Conservation (phyloP, 352 stramenopile species). For the Pythium pyrilobum region DNA sequence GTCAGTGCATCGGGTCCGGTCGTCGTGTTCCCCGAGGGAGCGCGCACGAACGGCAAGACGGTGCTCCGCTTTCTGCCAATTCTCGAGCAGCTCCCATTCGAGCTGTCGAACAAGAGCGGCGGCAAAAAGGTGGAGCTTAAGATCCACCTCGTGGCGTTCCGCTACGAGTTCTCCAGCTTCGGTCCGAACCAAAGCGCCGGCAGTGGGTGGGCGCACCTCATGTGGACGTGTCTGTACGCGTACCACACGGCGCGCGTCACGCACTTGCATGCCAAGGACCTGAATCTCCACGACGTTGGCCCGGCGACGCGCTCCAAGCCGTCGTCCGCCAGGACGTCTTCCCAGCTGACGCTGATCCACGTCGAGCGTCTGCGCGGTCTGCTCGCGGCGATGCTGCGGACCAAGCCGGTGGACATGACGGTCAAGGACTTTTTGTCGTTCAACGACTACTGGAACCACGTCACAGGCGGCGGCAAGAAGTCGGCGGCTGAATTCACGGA, state of each 20-base stretch:
- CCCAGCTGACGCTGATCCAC: constrained; percentile 42
- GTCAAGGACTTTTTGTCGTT: constrained; percentile 75
- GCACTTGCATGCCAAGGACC: constrained; percentile 51
- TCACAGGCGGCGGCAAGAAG: constrained; percentile 59
- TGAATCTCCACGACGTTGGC: constrained; percentile 44
- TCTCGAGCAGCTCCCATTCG: constrained; percentile 48
- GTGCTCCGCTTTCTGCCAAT: constrained; percentile 67
- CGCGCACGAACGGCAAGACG: constrained; percentile 71
- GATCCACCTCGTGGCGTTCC: constrained; percentile 70
- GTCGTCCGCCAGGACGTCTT: constrained; percentile 23
- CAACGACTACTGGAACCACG: constrained; percentile 79
- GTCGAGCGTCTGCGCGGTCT: constrained; percentile 60
- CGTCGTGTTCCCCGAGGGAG: constrained; percentile 74
- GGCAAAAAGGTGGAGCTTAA: constrained; percentile 26
- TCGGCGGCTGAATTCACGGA: constrained; percentile 72
- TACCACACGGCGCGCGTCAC: constrained; percentile 69
- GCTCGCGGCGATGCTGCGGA: constrained; percentile 72
- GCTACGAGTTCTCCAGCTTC: constrained; percentile 73
- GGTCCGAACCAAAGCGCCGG: constrained; percentile 67
- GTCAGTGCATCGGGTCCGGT: constrained; percentile 46
- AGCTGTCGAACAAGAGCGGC: constrained; percentile 14
- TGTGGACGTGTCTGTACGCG: constrained; percentile 56
- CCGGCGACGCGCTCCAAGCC: constrained; percentile 13
- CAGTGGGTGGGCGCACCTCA: constrained; percentile 48
- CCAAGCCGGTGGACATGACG: constrained; percentile 65